Evolutionary conservation across 495 filamentous ascomycete species (phyloP).

Genomic region (Aeminium ludgeri): DNA sequence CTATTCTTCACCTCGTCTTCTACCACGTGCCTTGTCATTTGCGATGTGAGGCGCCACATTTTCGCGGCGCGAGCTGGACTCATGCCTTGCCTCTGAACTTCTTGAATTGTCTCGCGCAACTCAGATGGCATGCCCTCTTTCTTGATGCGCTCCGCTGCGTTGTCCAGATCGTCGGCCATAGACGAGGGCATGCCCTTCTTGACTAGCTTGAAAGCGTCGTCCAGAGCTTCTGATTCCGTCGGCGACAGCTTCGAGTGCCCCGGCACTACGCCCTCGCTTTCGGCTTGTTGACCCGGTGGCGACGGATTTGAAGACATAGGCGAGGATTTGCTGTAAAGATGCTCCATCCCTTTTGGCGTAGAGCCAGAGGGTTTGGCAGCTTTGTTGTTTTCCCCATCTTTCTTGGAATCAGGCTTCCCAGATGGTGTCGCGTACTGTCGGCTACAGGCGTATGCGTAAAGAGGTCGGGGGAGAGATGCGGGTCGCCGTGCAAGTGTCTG

Average conservation of each 20-base stretch:
- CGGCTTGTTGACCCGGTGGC: slow-evolving; percentile 10
- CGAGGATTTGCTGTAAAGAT: slow-evolving; percentile 25
- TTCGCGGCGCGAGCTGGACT: slow-evolving; percentile 34
- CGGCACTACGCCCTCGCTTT: not conserved
- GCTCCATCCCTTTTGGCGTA: slow-evolving; percentile 30
- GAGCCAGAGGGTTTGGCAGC: slow-evolving; percentile 21
- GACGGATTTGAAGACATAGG: slow-evolving; percentile 26
- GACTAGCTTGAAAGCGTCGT: slow-evolving; percentile 27
- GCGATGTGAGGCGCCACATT: slow-evolving; percentile 30
- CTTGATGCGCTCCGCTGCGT: slow-evolving; percentile 31
- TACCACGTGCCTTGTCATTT: slow-evolving; percentile 21
- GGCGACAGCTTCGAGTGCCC: slow-evolving; percentile 19
- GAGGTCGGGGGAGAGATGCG: slow-evolving; percentile 24
- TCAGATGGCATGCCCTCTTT: slow-evolving; percentile 35
- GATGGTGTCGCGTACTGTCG: slow-evolving; percentile 41
- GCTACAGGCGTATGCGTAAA: slow-evolving; percentile 28
- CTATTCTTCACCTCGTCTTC: slow-evolving; percentile 22
- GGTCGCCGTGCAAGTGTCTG: slow-evolving; percentile 15
- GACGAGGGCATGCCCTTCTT: slow-evolving; percentile 32
- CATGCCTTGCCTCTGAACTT: slow-evolving; percentile 26
- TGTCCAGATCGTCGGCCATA: slow-evolving; percentile 28
- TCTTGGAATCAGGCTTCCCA: slow-evolving; percentile 24
- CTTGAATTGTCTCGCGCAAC: slow-evolving; percentile 31
- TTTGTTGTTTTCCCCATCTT: slow-evolving; percentile 22
- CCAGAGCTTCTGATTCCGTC: slow-evolving; percentile 27